Percentiles rank a stretch among this genome's conserved stretches.
Evolutionary conservation across 1,139 yeast species (phyloP).

Genomic region (Lodderomyces parapsilosis): DNA sequence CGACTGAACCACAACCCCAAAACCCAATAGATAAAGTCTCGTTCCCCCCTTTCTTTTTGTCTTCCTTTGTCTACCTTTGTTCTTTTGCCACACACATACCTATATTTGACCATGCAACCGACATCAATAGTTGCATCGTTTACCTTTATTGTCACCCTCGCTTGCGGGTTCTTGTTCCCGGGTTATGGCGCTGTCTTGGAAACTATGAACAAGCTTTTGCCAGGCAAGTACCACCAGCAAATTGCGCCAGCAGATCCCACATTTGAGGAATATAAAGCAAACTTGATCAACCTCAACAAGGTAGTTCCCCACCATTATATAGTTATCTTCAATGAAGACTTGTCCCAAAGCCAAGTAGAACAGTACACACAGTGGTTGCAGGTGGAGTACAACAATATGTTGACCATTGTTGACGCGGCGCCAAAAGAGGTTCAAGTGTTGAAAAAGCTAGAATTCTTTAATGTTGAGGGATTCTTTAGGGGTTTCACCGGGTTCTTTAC

Average conservation of each 20-base stretch:
- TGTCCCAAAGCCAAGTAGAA: slow-evolving; percentile 28
- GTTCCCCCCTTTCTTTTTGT: background rate
- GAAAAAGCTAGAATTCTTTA: slow-evolving; percentile 34
- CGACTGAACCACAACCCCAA: background rate
- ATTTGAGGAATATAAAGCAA: slow-evolving; percentile 6
- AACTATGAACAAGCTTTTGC: background rate
- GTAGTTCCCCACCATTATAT: slow-evolving; percentile 53
- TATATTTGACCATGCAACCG: background rate
- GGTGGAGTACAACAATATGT: slow-evolving; percentile 10
- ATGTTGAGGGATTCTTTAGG: slow-evolving; percentile 22
- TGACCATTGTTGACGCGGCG: background rate
- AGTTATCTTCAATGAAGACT: slow-evolving; percentile 33
- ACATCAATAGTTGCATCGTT: background rate
- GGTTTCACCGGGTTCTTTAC: slow-evolving; percentile 39
- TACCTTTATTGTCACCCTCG: background rate
- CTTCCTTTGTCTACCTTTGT: background rate
- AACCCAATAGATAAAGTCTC: background rate
- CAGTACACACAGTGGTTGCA: slow-evolving; percentile 67
- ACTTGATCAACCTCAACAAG: slow-evolving; percentile 8
- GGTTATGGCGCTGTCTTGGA: background rate
- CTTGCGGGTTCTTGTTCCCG: background rate
- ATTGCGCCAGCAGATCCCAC: slow-evolving; percentile 1
- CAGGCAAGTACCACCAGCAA: background rate
- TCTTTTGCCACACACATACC: no score
- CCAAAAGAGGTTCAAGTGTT: background rate